Conservation (phyloP, 352 stramenopile genomes). For the Phytopythium vexans region DNA sequence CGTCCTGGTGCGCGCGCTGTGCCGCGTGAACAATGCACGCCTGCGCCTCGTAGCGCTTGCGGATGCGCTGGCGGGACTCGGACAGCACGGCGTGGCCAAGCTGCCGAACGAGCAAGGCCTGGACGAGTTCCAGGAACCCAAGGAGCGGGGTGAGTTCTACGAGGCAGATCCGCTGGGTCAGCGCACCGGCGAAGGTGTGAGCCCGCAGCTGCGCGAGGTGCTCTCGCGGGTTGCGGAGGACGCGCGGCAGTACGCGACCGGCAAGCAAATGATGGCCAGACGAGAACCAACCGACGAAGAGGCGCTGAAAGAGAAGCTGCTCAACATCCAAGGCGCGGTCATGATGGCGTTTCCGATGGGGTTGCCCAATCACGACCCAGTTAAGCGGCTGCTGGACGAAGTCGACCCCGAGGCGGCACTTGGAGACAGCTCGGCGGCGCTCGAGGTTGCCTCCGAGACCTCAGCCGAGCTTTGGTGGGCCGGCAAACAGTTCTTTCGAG, state of each 20-base stretch:
- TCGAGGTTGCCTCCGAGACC: constrained; percentile 78
- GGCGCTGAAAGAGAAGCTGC: constrained; percentile 89
- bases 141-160: constrained; percentile 74
- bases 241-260: constrained; percentile 69
- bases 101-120: constrained; percentile 78
- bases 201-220: constrained; percentile 73
- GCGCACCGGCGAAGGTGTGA: constrained; percentile 87
- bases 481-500: constrained; percentile 93
- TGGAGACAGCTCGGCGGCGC: constrained; percentile 58
- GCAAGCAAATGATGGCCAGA: constrained; percentile 60
- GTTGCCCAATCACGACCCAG: constrained; percentile 87
- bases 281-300: constrained; percentile 55
- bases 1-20: constrained; percentile 79
- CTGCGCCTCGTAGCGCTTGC: constrained; percentile 68
- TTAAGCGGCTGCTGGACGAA: constrained; percentile 83
- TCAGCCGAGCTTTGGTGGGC: constrained; percentile 94
- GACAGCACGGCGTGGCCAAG: constrained; percentile 86
- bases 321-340: constrained; percentile 90
- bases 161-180: constrained; percentile 80
- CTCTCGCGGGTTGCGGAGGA: constrained; percentile 75
- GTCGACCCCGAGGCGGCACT: constrained; percentile 53
- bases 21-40: constrained; percentile 79
- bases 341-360: constrained; percentile 96
- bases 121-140: constrained; percentile 78
- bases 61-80: constrained; percentile 76